These are phyloP conservation scores for Russula sp. DNA, from an alignment of 768 basidiomycete species.

Conservation along the genomic window DNA sequence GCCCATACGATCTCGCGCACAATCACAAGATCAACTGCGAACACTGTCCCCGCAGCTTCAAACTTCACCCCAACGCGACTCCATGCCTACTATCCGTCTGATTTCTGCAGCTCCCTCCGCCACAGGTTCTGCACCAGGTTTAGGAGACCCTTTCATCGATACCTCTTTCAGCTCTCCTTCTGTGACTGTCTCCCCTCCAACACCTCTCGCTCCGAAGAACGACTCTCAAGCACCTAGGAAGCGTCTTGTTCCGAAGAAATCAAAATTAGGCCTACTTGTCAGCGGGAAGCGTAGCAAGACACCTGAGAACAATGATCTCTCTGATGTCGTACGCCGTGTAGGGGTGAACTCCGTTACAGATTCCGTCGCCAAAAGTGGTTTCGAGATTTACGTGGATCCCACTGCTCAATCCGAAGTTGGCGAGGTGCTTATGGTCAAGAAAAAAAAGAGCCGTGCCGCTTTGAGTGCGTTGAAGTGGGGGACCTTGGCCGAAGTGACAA, in stretches of 20 bases:
- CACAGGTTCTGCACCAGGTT: slow-evolving; percentile 37
- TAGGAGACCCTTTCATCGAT: slow-evolving; percentile 34
- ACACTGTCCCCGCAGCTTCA: slow-evolving; percentile 34
- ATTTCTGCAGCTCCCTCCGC: slow-evolving; percentile 65
- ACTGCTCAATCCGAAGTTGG: slow-evolving; percentile 60
- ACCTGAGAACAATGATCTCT: slow-evolving; percentile 48
- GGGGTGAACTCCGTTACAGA: slow-evolving; percentile 46
- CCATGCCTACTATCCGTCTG: slow-evolving; percentile 63
- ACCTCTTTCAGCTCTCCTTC: slow-evolving; percentile 35
- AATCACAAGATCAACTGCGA: slow-evolving; percentile 30
- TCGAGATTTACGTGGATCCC: slow-evolving; percentile 72
- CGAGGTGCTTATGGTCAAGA: slow-evolving; percentile 72
- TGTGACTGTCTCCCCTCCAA: slow-evolving; percentile 32
- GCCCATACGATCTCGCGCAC: slow-evolving; percentile 21
- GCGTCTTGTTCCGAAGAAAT: slow-evolving; percentile 68
- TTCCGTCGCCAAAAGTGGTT: slow-evolving; percentile 48
- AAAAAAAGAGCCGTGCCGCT: slow-evolving; percentile 63
- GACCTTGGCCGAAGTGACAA: slow-evolving; percentile 57
- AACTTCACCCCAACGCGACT: slow-evolving; percentile 35
- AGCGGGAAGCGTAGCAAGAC: slow-evolving; percentile 32
- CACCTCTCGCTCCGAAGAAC: slow-evolving; percentile 39
- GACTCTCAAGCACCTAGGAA: slow-evolving; percentile 39
- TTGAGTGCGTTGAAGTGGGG: slow-evolving; percentile 59
- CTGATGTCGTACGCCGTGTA: slow-evolving; percentile 59
- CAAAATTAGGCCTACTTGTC: slow-evolving; percentile 53